Evolutionary conservation across 805 yeast genomes (phyloP), one percentile per base, ranked within the genome.

Genomic region (Starmerella sp.): DNA sequence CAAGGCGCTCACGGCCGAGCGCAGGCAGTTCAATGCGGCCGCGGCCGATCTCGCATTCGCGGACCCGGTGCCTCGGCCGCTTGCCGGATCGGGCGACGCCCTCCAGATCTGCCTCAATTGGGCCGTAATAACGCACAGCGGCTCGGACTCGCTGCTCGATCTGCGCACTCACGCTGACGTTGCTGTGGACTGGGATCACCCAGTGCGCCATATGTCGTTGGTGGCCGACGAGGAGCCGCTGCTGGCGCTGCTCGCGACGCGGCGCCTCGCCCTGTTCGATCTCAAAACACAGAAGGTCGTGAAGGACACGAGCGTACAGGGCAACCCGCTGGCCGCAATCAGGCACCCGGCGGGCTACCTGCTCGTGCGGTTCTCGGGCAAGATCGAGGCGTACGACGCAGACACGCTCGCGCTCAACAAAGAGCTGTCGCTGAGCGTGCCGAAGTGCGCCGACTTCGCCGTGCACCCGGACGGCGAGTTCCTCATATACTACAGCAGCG

Each of bases 381-480:
- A 29, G 35, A 36, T 48, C 43, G 43, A 48, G 28, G 6, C n/a
- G 13, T 30, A 30, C 43, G 35, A 36, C 10, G 5, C 28, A 1
- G 50, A 35, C 17, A 6, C 43, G 14, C 14, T 36, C 15, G 28
- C 17, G 13, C 32, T 48, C 5, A 4, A 13, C n/a, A 35, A 47
- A 17, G 50, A 34, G 30, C 39, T 32, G 11, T 8, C 41, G 9
- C 5, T 47, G 32, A 6, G 32, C 5, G 32, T 47, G 6, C 41
- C 39, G 5, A 47, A 35, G 14, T 28, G 30, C 29, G 15, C 35
- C 14, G 32, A 13, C 5, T 48, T 35, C 14, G 43, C 51, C 2
- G 7, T 48, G 28, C 51, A 48, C 31, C 51, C 51, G 13, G 51
- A 48, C 17, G 51, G 51, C n/a, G 51, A 48, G 28, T 48, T 28